Conservation (phyloP, 2,329 filamentous ascomycete genomes). For the Myriosclerotinia duriaeana region DNA sequence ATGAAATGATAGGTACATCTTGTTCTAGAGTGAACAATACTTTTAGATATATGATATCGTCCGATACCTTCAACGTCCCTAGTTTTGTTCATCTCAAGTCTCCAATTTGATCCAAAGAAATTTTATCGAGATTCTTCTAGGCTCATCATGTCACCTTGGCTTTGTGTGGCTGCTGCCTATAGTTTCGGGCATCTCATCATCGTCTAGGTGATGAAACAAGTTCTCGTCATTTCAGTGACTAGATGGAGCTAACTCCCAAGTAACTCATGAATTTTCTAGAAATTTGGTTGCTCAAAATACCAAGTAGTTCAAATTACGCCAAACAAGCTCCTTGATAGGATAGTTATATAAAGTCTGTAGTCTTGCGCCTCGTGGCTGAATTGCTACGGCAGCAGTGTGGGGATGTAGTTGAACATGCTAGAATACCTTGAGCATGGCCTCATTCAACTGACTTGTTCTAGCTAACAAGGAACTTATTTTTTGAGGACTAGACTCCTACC, state of each 20-base stretch:
- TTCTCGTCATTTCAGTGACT: neutral
- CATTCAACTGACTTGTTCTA: neutral
- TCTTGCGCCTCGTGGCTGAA: neutral
- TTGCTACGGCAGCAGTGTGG: neutral
- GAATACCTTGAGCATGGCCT: neutral
- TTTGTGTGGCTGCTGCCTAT: neutral
- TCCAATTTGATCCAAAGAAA: neutral
- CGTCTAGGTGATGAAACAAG: neutral
- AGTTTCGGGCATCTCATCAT: neutral
- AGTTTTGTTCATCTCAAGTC: neutral
- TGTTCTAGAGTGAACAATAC: no score
- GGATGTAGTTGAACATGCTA: neutral
- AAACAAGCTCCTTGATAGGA: neutral
- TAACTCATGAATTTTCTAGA: no score
- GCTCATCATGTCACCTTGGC: neutral
- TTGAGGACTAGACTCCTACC: neutral
- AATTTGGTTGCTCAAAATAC: neutral
- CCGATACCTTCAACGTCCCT: neutral
- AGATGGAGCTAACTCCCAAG: neutral
- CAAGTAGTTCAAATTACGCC: no score
- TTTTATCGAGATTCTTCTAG: neutral
- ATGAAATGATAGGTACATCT: no score
- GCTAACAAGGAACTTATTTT: neutral
- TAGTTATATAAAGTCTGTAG: no score
- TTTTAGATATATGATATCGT: neutral